Conservation (phyloP, 108 stramenopile genomes). For the Tribonema minus region DNA sequence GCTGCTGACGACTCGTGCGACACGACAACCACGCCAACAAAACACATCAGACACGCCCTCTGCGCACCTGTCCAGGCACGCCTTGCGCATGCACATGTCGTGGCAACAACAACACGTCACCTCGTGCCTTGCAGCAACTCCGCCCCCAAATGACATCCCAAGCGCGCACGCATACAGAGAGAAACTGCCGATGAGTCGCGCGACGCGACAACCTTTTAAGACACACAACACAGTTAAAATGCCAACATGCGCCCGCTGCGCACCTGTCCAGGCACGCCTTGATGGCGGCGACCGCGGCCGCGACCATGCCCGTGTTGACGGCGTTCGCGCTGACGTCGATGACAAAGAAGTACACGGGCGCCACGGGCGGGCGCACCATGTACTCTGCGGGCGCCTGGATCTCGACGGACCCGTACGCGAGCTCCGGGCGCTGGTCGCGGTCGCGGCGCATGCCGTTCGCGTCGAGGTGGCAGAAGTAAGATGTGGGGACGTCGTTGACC, state of each 20-base stretch:
- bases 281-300: constrained; percentile 73
- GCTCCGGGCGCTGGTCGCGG: constrained; percentile 80
- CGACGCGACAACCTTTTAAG: not conserved
- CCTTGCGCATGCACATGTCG: constrained; percentile 71
- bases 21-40: not conserved
- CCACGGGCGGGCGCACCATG: constrained; percentile 98
- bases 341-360: constrained; percentile 92
- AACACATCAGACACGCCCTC: not conserved
- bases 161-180: not conserved
- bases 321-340: constrained; percentile 85
- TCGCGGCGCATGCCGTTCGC: constrained; percentile 79
- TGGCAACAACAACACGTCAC: constrained; percentile 71
- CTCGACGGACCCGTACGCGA: constrained; percentile 76
- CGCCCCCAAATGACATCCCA: constrained; percentile 54
- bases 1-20: not conserved
- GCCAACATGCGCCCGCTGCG: no score
- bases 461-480: constrained; percentile 94
- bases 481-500: constrained; percentile 78
- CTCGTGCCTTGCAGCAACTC: constrained; percentile 79
- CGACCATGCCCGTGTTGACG: constrained; percentile 76
- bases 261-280: constrained; percentile 73
- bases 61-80: constrained; percentile 77
- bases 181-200: not conserved
- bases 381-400: constrained; percentile 87
- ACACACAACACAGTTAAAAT: not conserved